phyloP scores from a whole-genome alignment of 192 early-diverging fungal genomes.

The Funneliformis mosseae region DNA sequence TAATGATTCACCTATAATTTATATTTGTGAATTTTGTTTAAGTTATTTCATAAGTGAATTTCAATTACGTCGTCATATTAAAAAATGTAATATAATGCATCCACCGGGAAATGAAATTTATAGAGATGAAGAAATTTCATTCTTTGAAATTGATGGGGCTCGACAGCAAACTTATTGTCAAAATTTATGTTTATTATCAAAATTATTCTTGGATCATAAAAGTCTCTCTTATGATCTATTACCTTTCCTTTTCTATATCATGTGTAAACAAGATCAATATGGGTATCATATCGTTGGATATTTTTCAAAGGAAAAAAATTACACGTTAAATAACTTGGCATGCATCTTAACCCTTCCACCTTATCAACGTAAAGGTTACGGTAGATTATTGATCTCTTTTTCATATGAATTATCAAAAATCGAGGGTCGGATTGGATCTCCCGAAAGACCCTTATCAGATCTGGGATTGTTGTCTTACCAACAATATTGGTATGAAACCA shows the following conservation, averaged over 20 bases:
- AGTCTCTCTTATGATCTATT: conserved; percentile 98
- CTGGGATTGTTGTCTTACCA: conserved; percentile 94
- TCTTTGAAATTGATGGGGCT: conserved; percentile 97
- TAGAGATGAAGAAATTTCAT: conserved; percentile 80
- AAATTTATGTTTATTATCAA: conserved; percentile 94
- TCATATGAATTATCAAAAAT: conserved; percentile 94
- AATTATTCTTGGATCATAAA: conserved; percentile 98
- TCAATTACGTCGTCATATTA: conserved; percentile 80
- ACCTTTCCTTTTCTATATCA: conserved; percentile 95
- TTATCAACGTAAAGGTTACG: conserved; percentile 94
- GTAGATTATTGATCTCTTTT: conserved; percentile 90
- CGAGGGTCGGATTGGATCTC: conserved; percentile 91
- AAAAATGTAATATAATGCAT: conserved; percentile 85
- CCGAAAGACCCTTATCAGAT: conserved; percentile 98
- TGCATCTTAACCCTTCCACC: conserved; percentile 98
- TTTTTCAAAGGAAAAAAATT: conserved; percentile 98
- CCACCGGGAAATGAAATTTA: conserved; percentile 99
- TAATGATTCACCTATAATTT: conserved; percentile 72
- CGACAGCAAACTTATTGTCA: conserved; percentile 90
- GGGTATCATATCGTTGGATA: conserved; percentile 94
- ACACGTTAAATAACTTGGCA: conserved; percentile 94
- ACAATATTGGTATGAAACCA: conserved; percentile 90
- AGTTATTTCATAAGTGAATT: conserved; percentile 72
- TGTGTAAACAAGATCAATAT: conserved; percentile 82
- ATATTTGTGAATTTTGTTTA: conserved; percentile 96